phyloP scores from a whole-genome alignment of 2,329 filamentous ascomycete species.

The Zymoseptoria ardabiliae region DNA sequence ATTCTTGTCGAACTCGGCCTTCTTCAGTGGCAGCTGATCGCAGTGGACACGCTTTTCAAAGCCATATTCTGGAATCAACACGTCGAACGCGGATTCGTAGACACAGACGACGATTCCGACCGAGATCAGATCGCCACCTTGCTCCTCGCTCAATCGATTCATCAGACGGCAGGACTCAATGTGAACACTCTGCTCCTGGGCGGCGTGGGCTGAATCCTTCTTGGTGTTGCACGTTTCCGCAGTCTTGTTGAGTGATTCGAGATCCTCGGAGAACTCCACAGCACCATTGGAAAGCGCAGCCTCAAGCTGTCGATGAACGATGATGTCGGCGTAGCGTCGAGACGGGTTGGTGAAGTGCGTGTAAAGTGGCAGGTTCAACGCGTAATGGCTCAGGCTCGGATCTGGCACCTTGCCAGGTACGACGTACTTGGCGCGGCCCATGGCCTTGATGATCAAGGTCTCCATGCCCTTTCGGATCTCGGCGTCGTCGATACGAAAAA shows the following conservation, averaged over 20 bases:
- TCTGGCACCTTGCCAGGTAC: constrained; percentile 72
- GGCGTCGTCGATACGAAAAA: constrained; percentile 84
- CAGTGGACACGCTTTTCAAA: constrained; percentile 99
- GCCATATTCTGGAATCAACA: constrained; percentile 94
- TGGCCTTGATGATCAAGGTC: constrained; percentile 86
- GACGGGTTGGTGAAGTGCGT: constrained; percentile 97
- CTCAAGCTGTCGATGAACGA: constrained; percentile 93
- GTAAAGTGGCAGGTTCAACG: constrained; percentile 85
- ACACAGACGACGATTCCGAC: constrained; percentile 95
- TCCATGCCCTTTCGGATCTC: constrained; percentile 97
- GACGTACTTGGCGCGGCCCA: constrained; percentile 94
- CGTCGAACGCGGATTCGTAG: constrained; percentile 97
- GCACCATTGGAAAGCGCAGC: constrained; percentile 72
- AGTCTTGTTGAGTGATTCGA: constrained; percentile 83
- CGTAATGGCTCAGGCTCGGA: constrained; percentile 79
- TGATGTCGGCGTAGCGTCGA: constrained; percentile 86
- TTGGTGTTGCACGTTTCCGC: constrained; percentile 96
- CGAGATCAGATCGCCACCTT: constrained; percentile 84
- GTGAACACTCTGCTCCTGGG: constrained; percentile 97
- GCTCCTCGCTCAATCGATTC: constrained; percentile 82
- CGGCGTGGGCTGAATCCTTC: constrained; percentile 95
- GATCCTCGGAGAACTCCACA: constrained; percentile 79
- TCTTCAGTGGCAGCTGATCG: constrained; percentile 94
- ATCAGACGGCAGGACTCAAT: constrained; percentile 95
- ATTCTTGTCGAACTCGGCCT: constrained; percentile 98